These are phyloP conservation scores for Neopestalotiopsis sp. DNA, from an alignment of 2,329 filamentous ascomycete genomes.

Conservation along the genomic window DNA sequence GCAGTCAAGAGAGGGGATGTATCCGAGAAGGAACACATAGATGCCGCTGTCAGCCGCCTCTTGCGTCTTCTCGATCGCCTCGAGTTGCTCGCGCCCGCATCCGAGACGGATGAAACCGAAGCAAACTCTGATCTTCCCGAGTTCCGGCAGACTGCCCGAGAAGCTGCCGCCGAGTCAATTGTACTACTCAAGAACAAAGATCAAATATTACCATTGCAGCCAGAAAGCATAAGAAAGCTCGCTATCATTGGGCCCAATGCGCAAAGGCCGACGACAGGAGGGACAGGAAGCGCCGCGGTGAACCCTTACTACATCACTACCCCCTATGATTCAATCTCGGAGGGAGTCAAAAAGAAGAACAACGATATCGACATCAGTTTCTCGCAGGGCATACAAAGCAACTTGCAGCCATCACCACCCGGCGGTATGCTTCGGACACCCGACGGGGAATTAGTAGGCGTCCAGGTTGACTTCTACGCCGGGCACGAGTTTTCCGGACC, in stretches of 20 bases:
- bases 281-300: conserved; percentile 3
- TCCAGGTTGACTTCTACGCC: neutral
- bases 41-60: neutral
- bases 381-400: neutral
- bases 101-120: neutral
- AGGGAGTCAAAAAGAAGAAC: neutral
- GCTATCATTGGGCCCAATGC: neutral
- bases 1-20: neutral
- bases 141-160: conserved; percentile 1
- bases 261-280: neutral
- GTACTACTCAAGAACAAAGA: conserved; percentile 5
- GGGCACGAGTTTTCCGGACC: neutral
- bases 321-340: neutral
- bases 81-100: neutral
- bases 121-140: neutral
- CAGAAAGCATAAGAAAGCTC: neutral
- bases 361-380: neutral
- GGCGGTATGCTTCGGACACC: neutral
- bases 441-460: neutral
- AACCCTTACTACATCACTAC: conserved; percentile 5
- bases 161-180: neutral
- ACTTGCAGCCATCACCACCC: neutral
- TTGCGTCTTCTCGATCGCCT: neutral
- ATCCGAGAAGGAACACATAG: neutral
- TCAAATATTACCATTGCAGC: neutral